These are phyloP conservation scores for Cytospora piceicola DNA, from an alignment of 2,329 filamentous ascomycete genomes.

Conservation along the genomic window DNA sequence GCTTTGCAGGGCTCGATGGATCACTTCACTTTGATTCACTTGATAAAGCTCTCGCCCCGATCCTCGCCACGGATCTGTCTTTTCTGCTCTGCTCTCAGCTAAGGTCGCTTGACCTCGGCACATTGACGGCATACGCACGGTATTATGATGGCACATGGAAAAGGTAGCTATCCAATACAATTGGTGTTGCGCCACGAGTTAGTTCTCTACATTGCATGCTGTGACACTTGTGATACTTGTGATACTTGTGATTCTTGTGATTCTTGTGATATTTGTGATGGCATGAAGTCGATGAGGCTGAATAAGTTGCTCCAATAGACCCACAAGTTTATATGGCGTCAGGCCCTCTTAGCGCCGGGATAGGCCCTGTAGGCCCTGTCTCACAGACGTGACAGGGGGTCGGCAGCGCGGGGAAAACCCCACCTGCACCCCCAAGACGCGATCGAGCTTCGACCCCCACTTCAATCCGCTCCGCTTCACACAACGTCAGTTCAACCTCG, in stretches of 20 bases:
- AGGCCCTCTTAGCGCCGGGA: conserved; percentile 6
- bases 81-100: background rate
- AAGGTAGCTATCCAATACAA: background rate
- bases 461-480: background rate
- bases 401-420: background rate
- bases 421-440: background rate
- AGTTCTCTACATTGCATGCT: background rate
- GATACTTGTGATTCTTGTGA: background rate
- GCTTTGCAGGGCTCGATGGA: conserved; percentile 7
- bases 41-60: background rate
- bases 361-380: conserved; percentile 8
- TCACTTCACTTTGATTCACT: conserved; percentile 4
- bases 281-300: conserved; percentile 17
- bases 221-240: background rate
- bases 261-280: background rate
- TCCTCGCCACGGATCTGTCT: background rate
- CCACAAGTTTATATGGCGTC: conserved; percentile 9
- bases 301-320: background rate
- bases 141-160: conserved; percentile 8
- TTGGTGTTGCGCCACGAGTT: background rate
- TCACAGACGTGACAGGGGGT: background rate
- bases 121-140: background rate
- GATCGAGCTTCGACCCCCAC: background rate
- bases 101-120: background rate
- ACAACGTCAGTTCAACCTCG: conserved; percentile 13